A percentile compares a stretch with the other conserved stretches of the same genome.
phyloP scores from a whole-genome alignment of 345 rosid genomes.

The Eucalyptus cladocalyx region DNA sequence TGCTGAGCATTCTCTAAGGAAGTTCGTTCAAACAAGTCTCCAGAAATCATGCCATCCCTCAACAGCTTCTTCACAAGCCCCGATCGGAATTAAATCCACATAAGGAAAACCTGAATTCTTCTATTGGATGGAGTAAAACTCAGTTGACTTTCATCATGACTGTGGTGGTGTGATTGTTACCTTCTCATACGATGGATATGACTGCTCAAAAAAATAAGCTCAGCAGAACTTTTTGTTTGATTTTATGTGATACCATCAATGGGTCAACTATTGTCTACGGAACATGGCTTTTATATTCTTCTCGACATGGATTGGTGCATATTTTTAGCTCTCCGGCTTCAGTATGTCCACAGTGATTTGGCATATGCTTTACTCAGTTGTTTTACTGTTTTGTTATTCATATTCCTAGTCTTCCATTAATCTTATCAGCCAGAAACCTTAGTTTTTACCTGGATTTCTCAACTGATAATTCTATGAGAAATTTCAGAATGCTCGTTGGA shows the following conservation, averaged over 20 bases:
- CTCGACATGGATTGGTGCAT: background rate
- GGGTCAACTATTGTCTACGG: background rate
- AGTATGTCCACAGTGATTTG: background rate
- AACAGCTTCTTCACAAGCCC: slow-evolving; percentile 89
- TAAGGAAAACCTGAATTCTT: slow-evolving; percentile 45
- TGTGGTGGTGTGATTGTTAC: background rate
- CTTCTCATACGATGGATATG: background rate
- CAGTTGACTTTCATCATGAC: background rate
- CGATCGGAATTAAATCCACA: slow-evolving; percentile 34
- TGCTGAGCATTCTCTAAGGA: slow-evolving; percentile 60
- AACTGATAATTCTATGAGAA: background rate
- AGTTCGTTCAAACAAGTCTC: slow-evolving; percentile 49
- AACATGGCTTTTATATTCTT: background rate
- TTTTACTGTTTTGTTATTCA: background rate
- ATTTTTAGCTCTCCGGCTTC: background rate
- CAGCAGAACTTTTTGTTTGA: background rate
- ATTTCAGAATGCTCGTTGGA: background rate
- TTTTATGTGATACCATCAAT: background rate
- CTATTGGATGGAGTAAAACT: slow-evolving; percentile 4
- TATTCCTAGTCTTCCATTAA: background rate
- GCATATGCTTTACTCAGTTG: background rate
- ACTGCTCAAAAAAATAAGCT: background rate
- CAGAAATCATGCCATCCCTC: slow-evolving; percentile 86
- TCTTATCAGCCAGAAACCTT: background rate
- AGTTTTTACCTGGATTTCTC: background rate